Percentiles rank a stretch among this genome's conserved stretches.
These are phyloP conservation scores for Volvariella surrecta DNA, from an alignment of 1,284 basidiomycete genomes.

Conservation along the genomic window DNA sequence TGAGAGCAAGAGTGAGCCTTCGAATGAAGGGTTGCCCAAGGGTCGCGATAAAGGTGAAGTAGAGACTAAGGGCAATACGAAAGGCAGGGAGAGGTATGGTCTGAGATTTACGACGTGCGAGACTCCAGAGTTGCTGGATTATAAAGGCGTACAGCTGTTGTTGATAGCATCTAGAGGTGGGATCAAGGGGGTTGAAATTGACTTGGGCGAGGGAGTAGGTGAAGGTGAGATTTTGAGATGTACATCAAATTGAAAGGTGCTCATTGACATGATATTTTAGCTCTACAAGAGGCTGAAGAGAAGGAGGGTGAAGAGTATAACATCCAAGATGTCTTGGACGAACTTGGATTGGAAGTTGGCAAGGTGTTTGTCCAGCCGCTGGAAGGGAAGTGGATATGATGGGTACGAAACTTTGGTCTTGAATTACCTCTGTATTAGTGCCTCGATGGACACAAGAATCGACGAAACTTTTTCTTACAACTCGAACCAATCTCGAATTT, in stretches of 20 bases:
- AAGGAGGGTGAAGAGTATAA: conserved; percentile 30
- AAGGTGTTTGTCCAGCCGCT: conserved; percentile 40
- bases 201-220: conserved; percentile 43
- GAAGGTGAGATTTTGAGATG: conserved; percentile 27
- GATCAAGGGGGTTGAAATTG: conserved; percentile 35
- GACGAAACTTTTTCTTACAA: too few species aligned
- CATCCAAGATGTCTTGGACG: conserved; percentile 38
- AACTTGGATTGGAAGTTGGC: conserved; percentile 38
- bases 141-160: conserved; percentile 47
- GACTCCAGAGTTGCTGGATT: conserved; percentile 45
- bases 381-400: conserved; percentile 44
- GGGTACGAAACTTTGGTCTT: too few species aligned
- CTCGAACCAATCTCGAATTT: too few species aligned
- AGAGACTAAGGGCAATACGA: conserved; percentile 6
- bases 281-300: conserved; percentile 28
- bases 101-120: conserved; percentile 47
- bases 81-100: conserved; percentile 36
- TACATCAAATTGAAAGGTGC: background rate
- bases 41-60: background rate
- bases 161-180: conserved; percentile 49
- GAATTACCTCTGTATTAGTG: too few species aligned
- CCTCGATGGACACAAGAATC: too few species aligned
- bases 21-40: background rate
- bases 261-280: conserved; percentile 11
- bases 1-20: background rate